These are phyloP conservation scores for Begonia peltatifolia DNA, from an alignment of 306 rosid species.

Conservation along the genomic window DNA sequence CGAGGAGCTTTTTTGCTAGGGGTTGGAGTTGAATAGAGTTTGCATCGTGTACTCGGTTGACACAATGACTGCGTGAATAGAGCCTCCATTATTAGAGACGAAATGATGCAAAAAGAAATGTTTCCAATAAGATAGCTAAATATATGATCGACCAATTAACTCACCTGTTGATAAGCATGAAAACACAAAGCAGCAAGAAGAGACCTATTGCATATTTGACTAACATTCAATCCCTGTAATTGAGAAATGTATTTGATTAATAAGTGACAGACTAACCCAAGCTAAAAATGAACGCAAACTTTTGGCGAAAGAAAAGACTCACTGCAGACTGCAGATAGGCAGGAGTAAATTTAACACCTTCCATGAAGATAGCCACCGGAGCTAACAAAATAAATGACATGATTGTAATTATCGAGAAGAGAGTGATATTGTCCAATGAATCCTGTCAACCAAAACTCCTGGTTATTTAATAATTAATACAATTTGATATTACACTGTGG, in stretches of 20 bases:
- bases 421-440: constrained; percentile 81
- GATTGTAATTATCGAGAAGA: constrained; percentile 81
- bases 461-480: too few species aligned
- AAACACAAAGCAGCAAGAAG: constrained; percentile 85
- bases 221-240: constrained; percentile 64
- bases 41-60: too few species aligned
- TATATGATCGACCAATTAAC: too few species aligned
- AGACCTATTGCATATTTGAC: constrained; percentile 49
- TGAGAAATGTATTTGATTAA: constrained; percentile 6
- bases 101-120: too few species aligned
- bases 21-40: too few species aligned
- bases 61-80: too few species aligned
- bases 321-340: constrained; percentile 53
- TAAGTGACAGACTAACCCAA: not conserved
- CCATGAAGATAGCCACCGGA: constrained; percentile 55
- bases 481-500: too few species aligned
- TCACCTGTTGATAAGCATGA: constrained; percentile 95
- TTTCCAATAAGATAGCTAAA: too few species aligned
- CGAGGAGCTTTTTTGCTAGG: too few species aligned
- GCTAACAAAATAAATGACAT: constrained; percentile 76
- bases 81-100: too few species aligned
- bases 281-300: not conserved
- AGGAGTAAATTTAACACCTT: constrained; percentile 82
- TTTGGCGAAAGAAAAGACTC: constrained; percentile 27
- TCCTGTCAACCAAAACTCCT: constrained; percentile 27